Percentiles rank a stretch among this genome's conserved stretches.
Evolutionary conservation across 2,329 filamentous ascomycete species (phyloP).

Genomic region (Sporothrix humicola): DNA sequence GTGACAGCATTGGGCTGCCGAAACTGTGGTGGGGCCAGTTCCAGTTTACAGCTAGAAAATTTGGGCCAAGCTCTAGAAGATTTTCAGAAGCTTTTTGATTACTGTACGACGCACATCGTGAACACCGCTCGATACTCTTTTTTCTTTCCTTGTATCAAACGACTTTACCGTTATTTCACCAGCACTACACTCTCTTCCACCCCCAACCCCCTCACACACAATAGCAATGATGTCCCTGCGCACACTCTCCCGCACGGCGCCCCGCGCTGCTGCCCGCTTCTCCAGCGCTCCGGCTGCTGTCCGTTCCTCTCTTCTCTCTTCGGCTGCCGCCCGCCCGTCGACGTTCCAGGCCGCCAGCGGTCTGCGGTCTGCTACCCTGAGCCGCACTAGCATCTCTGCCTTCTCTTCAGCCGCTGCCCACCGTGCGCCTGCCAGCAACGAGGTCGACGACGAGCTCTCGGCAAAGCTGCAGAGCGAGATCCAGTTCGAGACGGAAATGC

Average conservation of each 20-base stretch:
- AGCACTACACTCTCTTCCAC: background rate
- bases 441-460: conserved; percentile 78
- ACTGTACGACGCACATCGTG: background rate
- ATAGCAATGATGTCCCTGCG: conserved; percentile 72
- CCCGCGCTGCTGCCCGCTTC: conserved; percentile 66
- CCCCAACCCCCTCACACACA: background rate
- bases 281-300: conserved; percentile 50
- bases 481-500: conserved; percentile 81
- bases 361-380: conserved; percentile 43
- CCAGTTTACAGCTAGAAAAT: conserved; percentile 20
- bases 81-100: conserved; percentile 34
- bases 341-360: conserved; percentile 43
- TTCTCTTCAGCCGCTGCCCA: conserved; percentile 58
- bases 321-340: conserved; percentile 14
- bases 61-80: conserved; percentile 25
- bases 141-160: background rate
- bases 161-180: background rate
- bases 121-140: background rate
- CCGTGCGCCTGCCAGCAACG: conserved; percentile 48
- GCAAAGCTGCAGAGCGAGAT: conserved; percentile 87
- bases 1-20: conserved; percentile 3
- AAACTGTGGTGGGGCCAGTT: conserved; percentile 19
- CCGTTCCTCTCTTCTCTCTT: conserved; percentile 17
- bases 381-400: conserved; percentile 42
- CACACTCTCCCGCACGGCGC: conserved; percentile 68